Base-by-base conservation (phyloP, 2,329 filamentous ascomycete genomes). In the Neonectria neomacrospora region DNA sequence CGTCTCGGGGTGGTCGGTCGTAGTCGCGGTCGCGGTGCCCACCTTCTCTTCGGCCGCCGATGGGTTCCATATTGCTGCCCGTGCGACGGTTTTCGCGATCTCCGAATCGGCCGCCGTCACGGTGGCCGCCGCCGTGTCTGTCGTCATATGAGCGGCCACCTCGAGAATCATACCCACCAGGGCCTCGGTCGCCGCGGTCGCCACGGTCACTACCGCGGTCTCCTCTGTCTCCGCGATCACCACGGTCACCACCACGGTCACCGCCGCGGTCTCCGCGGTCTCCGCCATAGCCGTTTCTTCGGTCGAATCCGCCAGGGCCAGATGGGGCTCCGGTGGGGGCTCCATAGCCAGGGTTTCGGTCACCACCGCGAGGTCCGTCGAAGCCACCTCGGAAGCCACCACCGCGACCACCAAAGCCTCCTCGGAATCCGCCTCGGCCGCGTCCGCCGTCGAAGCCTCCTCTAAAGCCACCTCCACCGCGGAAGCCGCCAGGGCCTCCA, bases 21-120 rank as follows among this genome's bases (percentile, higher is more conserved):
- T 81, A 83, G 73, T 85, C 82, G 64, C 85, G 77, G 54, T 81
- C 78, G 63, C 79, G 83, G 79, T 87, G 86, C 71, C 84, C 84
- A 77, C 83, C 83, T 68, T 90, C 88, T 73, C 89, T 77, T 63
- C 88, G 88, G 18, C 47, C 28, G 74, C 91, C 90, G 76, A 96
- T 88, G 65, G 92, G 93, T 77, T 96, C 93, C 79, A 91, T 91
- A 80, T 96, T 96, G 81, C 92, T 92, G 69, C 92, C 92, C 60
- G 88, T 90, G 45, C 82, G 80, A 61, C 86, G 83, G 63, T 73
- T 73, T 12, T 87, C 85, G 68, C 87, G 83, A 51, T 76, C 77
- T 61, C 74, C 74, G 64, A 65, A 70, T 61, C 77, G 75, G 32
- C 76, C 75, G 52, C 76, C 80, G 71, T 86, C 84, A 68, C 87